Base-by-base conservation (phyloP, 1,139 yeast species). In the Entelexis sorbosivorans region DNA sequence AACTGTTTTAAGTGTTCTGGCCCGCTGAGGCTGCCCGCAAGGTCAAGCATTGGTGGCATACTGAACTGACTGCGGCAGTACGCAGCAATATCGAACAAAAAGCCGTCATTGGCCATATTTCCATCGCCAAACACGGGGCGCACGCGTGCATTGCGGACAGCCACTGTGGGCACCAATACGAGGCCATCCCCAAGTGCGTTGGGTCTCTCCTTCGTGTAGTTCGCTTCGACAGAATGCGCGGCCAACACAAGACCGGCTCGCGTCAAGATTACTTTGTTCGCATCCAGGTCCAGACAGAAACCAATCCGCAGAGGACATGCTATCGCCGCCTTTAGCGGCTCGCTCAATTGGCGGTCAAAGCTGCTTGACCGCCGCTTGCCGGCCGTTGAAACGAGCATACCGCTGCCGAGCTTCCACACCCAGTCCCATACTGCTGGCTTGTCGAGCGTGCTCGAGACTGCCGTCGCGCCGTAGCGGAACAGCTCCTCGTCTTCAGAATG, bases 91-190 rank as follows among this genome's bases (percentile, higher is more conserved):
- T 45, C 51, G 34, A 45, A 52, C 35, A 11, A 3, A 26, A 52
- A 52, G 31, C 54, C 54, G 28, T 52, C 54, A 22, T 49, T 44
- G 8, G 42, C 46, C 22, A 38, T 31, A 9, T 29, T 33, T 2
- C 54, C 54, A 26, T 52, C 48, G 26, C 54, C 54, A 11, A 42
- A 32, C 3, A 42, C 14, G 36, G 36, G 14, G 20, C 36, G 28
- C 28, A 38, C 45, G 14, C 29, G 35, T 14, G 45, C 45, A 32
- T 32, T 31, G 16, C 20, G 35, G 7, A 42, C 14, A 5, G 36
- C n/a, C 9, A 42, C 8, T 11, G 16, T 40, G 3, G 44, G 45
- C 13, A 42, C 29, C 5, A 32, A 29, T 3, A 20, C 35, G 5
- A 31, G 7, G 4, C n/a, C 5, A 7, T 19, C 16, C 13, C 14